Base-by-base conservation (phyloP, 192 early-diverging fungal species). In the Rhizophagus clarus region DNA sequence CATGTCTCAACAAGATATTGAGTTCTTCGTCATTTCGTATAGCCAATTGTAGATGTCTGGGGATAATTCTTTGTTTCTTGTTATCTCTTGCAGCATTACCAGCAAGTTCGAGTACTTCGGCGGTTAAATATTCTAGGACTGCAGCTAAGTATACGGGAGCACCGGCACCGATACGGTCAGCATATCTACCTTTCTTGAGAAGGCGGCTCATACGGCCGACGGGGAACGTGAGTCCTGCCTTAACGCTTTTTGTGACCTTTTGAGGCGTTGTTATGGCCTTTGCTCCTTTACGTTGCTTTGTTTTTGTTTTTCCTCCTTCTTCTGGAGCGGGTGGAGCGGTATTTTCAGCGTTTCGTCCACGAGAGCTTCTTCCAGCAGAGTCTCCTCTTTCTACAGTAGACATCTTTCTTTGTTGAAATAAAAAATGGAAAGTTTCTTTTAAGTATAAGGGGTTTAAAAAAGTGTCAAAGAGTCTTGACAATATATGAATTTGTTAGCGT, bases 1-100 rank as follows among this genome's bases (percentile, higher is more conserved):
- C 95, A 82, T 90, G 90, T 79, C 93, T 93, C 70, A 97, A 92
- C 76, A 97, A 88, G 88, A 95, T 96, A 92, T 96, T 97, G 79
- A 97, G 86, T 86, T 97, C 95, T 82, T 96, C 95, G 87, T 96
- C 95, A 88, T 96, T 96, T 76, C 95, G 87, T 90, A 96, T 95
- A 88, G 95, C 93, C 74, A 96, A 90, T 88, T 95, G 94, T 61
- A 95, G 84, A 87, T 96, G 95, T 71, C 95, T 91, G 74, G 95
- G 95, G 78, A 96, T 95, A 82, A 96, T 95, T 88, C 95, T 93
- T 74, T 90, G 86, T 89, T 94, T 95, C 89, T 95, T 95, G 91
- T 95, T 95, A 87, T 95, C 94, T 81, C 94, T 92, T 74, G 95
- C 93, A 75, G 95, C 95, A 83, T 97, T 96, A 72, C 95, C 95